These are phyloP conservation scores for Trichoderma sp. DNA, from an alignment of 2,329 filamentous ascomycete species.

Conservation along the genomic window DNA sequence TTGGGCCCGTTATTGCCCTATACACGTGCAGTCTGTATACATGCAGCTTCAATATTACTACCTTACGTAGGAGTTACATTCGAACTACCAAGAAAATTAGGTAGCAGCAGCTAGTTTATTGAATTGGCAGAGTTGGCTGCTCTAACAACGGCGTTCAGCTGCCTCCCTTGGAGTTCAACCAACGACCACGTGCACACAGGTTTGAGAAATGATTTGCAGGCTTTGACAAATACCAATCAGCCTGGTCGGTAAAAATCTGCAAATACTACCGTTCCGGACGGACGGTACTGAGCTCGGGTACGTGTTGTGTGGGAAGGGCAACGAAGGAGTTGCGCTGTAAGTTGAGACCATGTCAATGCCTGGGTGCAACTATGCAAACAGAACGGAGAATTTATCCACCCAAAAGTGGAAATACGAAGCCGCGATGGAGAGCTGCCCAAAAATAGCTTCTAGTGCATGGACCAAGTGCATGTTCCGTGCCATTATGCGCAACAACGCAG, in stretches of 20 bases:
- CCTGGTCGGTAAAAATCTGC: background rate
- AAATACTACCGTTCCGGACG: background rate
- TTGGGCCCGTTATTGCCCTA: background rate
- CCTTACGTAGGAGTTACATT: background rate
- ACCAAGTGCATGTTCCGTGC: background rate
- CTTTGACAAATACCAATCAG: background rate
- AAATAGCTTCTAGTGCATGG: constrained; percentile 12
- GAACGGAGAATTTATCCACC: constrained; percentile 13
- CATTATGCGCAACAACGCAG: background rate
- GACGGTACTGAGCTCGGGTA: background rate
- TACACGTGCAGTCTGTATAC: background rate
- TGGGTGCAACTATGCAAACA: background rate
- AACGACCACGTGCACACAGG: background rate
- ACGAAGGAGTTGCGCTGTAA: background rate
- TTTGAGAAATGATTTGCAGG: background rate
- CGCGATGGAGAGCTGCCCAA: background rate
- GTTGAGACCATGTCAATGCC: background rate
- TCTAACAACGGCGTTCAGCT: background rate
- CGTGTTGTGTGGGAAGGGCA: background rate
- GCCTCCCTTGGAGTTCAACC: background rate
- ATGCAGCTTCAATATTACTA: background rate
- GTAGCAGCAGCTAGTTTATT: background rate
- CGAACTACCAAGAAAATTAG: background rate
- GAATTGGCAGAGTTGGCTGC: background rate
- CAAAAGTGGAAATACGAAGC: constrained; percentile 11